Evolutionary conservation across 1,139 yeast species (phyloP).

Genomic region (Pneumocystis sp.): DNA sequence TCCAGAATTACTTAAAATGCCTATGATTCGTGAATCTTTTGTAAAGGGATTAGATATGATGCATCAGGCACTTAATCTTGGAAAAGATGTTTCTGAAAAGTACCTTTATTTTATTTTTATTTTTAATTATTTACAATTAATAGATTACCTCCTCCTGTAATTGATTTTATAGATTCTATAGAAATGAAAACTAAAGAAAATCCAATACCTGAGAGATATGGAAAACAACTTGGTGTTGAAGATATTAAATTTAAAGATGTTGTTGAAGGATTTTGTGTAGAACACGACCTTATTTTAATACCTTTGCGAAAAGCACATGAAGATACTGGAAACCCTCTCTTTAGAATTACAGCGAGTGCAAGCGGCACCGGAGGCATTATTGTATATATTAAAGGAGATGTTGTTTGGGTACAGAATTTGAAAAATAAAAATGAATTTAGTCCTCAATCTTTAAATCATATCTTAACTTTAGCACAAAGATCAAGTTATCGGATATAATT

Average conservation of each 20-base stretch:
- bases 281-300: slow-evolving; percentile 25
- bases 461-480: not conserved
- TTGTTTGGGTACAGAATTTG: slow-evolving; percentile 27
- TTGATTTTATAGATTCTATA: not conserved
- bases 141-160: not conserved
- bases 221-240: slow-evolving; percentile 10
- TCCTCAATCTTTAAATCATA: not conserved
- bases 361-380: slow-evolving; percentile 23
- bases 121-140: not conserved
- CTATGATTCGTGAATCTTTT: slow-evolving; percentile 19
- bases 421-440: not conserved
- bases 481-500: not conserved
- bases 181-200: slow-evolving; percentile 14
- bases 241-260: slow-evolving; percentile 34
- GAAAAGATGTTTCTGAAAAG: slow-evolving; percentile 14
- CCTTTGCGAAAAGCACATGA: slow-evolving; percentile 24
- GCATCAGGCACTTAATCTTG: slow-evolving; percentile 23
- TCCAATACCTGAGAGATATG: slow-evolving; percentile 19
- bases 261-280: slow-evolving; percentile 32
- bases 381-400: slow-evolving; percentile 33
- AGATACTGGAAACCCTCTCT: slow-evolving; percentile 25
- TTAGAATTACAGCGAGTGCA: slow-evolving; percentile 24
- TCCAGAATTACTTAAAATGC: slow-evolving; percentile 14
- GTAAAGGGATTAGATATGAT: slow-evolving; percentile 24
- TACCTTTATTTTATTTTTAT: not conserved